phyloP scores from a whole-genome alignment of 2,329 filamentous ascomycete species.

The Talaromyces sp. region DNA sequence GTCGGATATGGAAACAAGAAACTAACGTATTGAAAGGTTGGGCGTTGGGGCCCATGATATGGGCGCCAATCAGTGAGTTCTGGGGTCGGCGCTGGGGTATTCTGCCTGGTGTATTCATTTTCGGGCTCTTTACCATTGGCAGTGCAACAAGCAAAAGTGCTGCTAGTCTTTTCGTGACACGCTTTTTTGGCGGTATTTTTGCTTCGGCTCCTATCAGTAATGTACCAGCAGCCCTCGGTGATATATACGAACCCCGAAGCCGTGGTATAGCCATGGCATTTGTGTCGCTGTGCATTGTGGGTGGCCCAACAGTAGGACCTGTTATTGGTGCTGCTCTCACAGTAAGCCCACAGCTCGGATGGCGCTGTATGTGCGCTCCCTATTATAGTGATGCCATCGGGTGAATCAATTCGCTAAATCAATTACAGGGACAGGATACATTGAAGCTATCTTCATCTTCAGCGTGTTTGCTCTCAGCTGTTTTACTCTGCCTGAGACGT shows the following conservation, averaged over 20 bases:
- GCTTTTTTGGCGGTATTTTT: constrained; percentile 52
- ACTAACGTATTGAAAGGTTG: constrained; percentile 19
- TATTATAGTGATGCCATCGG: constrained; percentile 45
- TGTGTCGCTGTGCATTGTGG: constrained; percentile 44
- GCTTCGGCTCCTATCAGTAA: constrained; percentile 49
- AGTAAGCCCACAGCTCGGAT: constrained; percentile 47
- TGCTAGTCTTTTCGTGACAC: constrained; percentile 49
- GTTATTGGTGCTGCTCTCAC: constrained; percentile 48
- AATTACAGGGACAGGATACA: constrained; percentile 34
- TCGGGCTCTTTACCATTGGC: constrained; percentile 53
- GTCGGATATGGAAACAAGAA: background rate
- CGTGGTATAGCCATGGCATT: constrained; percentile 43
- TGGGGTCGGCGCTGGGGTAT: constrained; percentile 49
- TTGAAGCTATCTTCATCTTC: constrained; percentile 25
- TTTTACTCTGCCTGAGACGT: constrained; percentile 49
- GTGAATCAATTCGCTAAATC: constrained; percentile 24
- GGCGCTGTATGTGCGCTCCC: constrained; percentile 56
- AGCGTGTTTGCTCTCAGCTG: constrained; percentile 22
- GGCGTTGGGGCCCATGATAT: constrained; percentile 36
- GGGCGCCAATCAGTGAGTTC: constrained; percentile 43
- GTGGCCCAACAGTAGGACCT: constrained; percentile 46
- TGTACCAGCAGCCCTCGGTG: constrained; percentile 46
- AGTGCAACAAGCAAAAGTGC: constrained; percentile 52
- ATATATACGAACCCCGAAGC: constrained; percentile 46
- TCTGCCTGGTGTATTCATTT: constrained; percentile 45